Evolutionary conservation across 805 yeast genomes (phyloP).

Genomic region (Hanseniaspora osmophila): DNA sequence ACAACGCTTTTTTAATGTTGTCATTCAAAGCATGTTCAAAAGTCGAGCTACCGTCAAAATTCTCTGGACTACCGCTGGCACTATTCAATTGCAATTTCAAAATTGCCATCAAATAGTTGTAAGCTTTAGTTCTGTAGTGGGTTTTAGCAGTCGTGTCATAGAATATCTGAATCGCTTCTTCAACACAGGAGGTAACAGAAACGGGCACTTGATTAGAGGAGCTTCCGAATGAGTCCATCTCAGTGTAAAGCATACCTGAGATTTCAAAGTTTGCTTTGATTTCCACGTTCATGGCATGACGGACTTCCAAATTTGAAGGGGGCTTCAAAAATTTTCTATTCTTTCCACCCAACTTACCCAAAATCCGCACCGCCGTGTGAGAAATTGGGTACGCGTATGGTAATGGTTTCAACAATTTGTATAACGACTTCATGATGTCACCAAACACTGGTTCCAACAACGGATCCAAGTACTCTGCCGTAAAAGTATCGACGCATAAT

Average conservation of each 20-base stretch:
- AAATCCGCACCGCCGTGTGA: slow-evolving; percentile 81
- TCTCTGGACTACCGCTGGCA: no score
- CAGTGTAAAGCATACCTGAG: slow-evolving; percentile 39
- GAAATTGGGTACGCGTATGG: slow-evolving; percentile 93
- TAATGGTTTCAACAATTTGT: slow-evolving; percentile 80
- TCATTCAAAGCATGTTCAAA: slow-evolving; percentile 1
- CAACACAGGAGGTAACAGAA: slow-evolving; percentile 71
- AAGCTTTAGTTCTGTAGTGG: slow-evolving; percentile 68
- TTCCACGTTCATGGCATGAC: slow-evolving; percentile 47
- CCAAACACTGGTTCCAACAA: slow-evolving; percentile 91
- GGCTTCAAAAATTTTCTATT: slow-evolving; percentile 75
- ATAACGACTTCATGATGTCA: slow-evolving; percentile 84
- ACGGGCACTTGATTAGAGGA: slow-evolving; percentile 39
- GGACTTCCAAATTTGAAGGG: slow-evolving; percentile 47
- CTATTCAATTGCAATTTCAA: slow-evolving; percentile 44
- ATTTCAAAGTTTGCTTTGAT: slow-evolving; percentile 54
- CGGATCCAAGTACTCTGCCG: slow-evolving; percentile 94
- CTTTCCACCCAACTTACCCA: slow-evolving; percentile 94
- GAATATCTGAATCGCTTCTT: slow-evolving; percentile 61
- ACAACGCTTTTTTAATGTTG: slow-evolving; percentile 24
- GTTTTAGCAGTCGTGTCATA: slow-evolving; percentile 44
- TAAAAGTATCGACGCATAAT: slow-evolving; percentile 86
- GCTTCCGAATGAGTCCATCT: neutral
- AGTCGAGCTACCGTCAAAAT: neutral
- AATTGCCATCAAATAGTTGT: slow-evolving; percentile 50